Base-by-base conservation (phyloP, 2,329 filamentous ascomycete species). In the Bipolaris cookei region DNA sequence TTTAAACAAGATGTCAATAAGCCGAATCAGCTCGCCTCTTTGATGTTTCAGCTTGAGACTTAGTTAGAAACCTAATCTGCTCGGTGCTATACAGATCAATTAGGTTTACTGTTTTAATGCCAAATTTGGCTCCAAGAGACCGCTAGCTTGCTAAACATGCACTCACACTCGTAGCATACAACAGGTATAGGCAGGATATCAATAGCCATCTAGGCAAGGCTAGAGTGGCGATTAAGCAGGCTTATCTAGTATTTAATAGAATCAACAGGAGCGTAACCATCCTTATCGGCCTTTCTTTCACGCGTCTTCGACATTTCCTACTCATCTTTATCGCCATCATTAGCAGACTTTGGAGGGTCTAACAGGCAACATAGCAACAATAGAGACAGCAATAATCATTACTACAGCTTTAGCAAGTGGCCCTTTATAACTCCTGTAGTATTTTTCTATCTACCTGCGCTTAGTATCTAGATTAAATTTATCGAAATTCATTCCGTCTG, bases 391-490 rank as follows among this genome's bases (percentile, higher is more conserved):
- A 41, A 4, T 18, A 50, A 42, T 14, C 25, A 52, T 44, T 21
- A 45, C 21, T 45, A 45, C 8, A 52, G 34, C 41, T 52, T 52
- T 45, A 52, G 41, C 4, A 52, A 52, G 30, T 52, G 25, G 32
- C 32, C 41, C 37, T 52, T 16, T 52, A 11, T 7, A 52, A 52
- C 47, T 45, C 21, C 23, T 52, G 21, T 23, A 45, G 21, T 43
- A 38, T 52, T 13, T 38, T 35, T 45, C 23, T 52, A 52, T 44
- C 42, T 52, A 52, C 23, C 50, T 52, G 25, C 21, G 34, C 32
- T 25, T 52, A 52, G 18, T 13, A 39, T 16, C 50, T 14, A 52
- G 50, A 38, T 44, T 23, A n/a, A 25, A 14, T 44, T 52, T 2
- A 52, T 38, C 6, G 11, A 45, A 45, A 52, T 52, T 18, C 6